phyloP scores from a whole-genome alignment of 805 yeast genomes.

The Candida maesae region DNA sequence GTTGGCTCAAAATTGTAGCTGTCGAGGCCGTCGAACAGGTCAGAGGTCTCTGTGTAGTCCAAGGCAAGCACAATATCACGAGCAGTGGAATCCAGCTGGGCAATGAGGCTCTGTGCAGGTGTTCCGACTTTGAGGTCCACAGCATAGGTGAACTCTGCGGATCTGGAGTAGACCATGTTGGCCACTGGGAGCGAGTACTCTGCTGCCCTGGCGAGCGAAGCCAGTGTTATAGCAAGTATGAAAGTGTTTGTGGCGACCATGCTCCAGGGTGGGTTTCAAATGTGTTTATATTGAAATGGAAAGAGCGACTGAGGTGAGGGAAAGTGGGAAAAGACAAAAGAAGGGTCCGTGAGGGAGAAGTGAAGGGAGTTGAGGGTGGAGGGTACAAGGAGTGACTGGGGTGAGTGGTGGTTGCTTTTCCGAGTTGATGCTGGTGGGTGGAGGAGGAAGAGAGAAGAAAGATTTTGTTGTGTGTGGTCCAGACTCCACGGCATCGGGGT shows the following conservation, averaged over 20 bases:
- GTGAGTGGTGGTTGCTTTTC: background rate
- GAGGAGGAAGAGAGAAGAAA: no score
- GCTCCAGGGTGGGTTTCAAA: background rate
- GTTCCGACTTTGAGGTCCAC: conserved; percentile 11
- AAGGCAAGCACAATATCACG: conserved; percentile 14
- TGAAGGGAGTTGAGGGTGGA: background rate
- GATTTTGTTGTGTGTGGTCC: no score
- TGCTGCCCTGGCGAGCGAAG: background rate
- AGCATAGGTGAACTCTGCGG: conserved; percentile 8
- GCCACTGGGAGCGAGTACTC: conserved; percentile 2
- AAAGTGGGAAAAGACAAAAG: no score
- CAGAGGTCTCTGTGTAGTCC: background rate
- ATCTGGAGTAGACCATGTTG: conserved; percentile 11
- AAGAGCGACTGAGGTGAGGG: conserved; percentile 12
- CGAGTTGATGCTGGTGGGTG: background rate
- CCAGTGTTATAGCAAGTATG: background rate
- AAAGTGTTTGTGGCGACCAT: background rate
- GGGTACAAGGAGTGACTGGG: background rate
- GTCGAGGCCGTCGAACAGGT: conserved; percentile 2
- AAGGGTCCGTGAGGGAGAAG: background rate
- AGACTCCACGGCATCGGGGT: no score
- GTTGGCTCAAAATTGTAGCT: conserved; percentile 5
- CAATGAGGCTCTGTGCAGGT: conserved; percentile 9
- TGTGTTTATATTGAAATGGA: background rate
- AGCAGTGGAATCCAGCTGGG: conserved; percentile 10